Evolutionary conservation across 2,329 filamentous ascomycete genomes (phyloP).

Genomic region (Coniella vitis): DNA sequence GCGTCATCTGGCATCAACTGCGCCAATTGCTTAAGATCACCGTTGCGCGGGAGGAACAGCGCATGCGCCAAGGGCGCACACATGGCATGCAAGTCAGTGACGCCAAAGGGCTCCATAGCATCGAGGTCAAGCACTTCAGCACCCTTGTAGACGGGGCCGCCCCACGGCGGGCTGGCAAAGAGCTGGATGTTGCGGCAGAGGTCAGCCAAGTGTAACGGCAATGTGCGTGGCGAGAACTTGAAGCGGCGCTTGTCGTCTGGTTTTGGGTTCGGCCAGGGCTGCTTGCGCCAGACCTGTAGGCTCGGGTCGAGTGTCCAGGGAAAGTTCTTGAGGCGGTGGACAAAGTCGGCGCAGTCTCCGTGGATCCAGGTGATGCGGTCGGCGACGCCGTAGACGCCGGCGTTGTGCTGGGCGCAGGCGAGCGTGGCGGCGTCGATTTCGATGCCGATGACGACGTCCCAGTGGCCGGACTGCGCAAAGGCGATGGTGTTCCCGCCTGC

Average conservation of each 20-base stretch:
- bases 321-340: slow-evolving; percentile 34
- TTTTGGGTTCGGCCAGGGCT: slow-evolving; percentile 26
- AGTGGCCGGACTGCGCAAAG: slow-evolving; percentile 76
- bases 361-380: slow-evolving; percentile 76
- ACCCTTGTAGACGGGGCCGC: slow-evolving; percentile 48
- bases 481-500: slow-evolving; percentile 92
- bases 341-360: slow-evolving; percentile 76
- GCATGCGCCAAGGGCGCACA: slow-evolving; percentile 57
- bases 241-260: too few species aligned
- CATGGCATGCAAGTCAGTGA: slow-evolving; percentile 54
- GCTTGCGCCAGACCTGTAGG: slow-evolving; percentile 18
- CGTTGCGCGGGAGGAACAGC: slow-evolving; percentile 80
- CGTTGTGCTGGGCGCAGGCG: slow-evolving; percentile 88
- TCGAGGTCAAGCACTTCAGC: slow-evolving; percentile 73
- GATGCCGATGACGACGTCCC: slow-evolving; percentile 79
- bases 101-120: slow-evolving; percentile 81
- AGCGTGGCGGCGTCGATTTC: slow-evolving; percentile 77
- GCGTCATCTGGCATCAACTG: slow-evolving; percentile 37
- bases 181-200: slow-evolving; percentile 32
- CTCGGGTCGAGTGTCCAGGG: slow-evolving; percentile 20
- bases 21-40: slow-evolving; percentile 73
- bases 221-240: too few species aligned
- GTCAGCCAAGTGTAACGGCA: not conserved
- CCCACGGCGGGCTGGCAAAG: slow-evolving; percentile 56
- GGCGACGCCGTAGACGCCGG: slow-evolving; percentile 72